Evolutionary conservation across 2,329 filamentous ascomycete species (phyloP), one percentile per base, ranked within the genome.

Genomic region (Xylariaceae sp.): DNA sequence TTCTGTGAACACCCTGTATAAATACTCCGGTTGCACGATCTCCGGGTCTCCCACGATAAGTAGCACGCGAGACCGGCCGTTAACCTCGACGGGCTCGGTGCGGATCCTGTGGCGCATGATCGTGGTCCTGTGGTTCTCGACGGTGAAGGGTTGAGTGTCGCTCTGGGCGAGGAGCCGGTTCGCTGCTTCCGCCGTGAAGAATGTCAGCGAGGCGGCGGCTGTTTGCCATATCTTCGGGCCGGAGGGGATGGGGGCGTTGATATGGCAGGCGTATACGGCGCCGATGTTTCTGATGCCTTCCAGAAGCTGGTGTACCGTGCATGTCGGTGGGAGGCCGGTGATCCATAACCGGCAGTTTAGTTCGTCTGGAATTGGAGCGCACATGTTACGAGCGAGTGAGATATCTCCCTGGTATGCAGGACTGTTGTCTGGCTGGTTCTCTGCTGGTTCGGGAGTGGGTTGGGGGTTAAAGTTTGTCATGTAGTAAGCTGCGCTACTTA

Each of bases 281-380:
- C 57, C 57, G 21, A 50, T 44, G 14, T 31, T 34, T 37, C 40
- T 34, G 3, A 59, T 56, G 17, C 8, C 2, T 8, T 17, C 12
- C 1, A 59, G 52, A 14, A 59, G 34, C 8, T 33, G 9, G 28
- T 44, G 31, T 1, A 50, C 34, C 1, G 52, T 59, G 9, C 51
- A 55, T 7, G 6, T 8, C 11, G 39, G 7, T 7, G 56, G 56
- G 1, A 59, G 56, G 23, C 47, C 52, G 19, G 52, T 59, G 40
- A 59, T 56, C 56, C 56, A 56, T 23, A 59, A 36, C 14, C 46
- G 56, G 16, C 51, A 56, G 14, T 56, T 59, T 3, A 16, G 28
- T 6, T 46, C 29, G 8, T 56, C 28, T 1, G 21, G 12, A 14
- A 59, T 52, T 1, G 8, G 8, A 14, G 34, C 29, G 16, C 12